These are phyloP conservation scores for Pontederia crassipes DNA, from an alignment of 176 grass and related monocot species.

Conservation along the genomic window DNA sequence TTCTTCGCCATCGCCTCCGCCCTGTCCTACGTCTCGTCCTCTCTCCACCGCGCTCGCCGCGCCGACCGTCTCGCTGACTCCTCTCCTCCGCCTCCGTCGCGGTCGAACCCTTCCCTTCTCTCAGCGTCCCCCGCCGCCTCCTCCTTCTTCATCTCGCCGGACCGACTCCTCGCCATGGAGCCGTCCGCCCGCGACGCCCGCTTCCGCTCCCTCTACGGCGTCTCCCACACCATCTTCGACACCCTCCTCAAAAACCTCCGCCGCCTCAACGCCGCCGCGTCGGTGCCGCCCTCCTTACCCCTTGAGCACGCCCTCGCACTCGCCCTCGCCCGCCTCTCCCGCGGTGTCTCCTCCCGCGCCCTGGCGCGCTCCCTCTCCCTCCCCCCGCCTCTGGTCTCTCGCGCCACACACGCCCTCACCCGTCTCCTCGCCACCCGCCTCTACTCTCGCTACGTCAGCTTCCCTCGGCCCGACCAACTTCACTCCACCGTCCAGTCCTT, in stretches of 20 bases:
- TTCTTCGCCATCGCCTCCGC: slow-evolving; percentile 14
- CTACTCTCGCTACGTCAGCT: slow-evolving; percentile 11
- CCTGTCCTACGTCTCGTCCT: slow-evolving; percentile 10
- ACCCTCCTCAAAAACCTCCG: slow-evolving; percentile 14
- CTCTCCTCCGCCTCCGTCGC: background rate
- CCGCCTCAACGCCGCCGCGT: background rate
- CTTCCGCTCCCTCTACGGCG: slow-evolving; percentile 6
- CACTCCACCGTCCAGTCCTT: slow-evolving; percentile 4
- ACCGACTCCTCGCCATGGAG: slow-evolving; percentile 4
- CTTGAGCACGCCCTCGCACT: slow-evolving; percentile 9
- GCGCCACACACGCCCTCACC: slow-evolving; percentile 11
- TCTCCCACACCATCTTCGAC: slow-evolving; percentile 20
- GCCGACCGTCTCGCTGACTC: background rate
- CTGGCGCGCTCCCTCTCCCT: slow-evolving; percentile 9
- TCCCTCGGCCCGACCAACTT: slow-evolving; percentile 13
- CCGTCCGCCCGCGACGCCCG: slow-evolving; percentile 6
- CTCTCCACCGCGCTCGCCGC: background rate
- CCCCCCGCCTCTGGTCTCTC: slow-evolving; percentile 5
- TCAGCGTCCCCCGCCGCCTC: background rate
- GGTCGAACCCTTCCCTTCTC: background rate
- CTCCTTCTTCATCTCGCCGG: background rate
- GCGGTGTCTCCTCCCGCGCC: slow-evolving; percentile 11
- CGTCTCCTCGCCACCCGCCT: slow-evolving; percentile 17
- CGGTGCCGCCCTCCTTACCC: background rate
- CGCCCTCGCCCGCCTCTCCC: slow-evolving; percentile 9